Evolutionary conservation across 805 yeast species (phyloP).

Genomic region (Hanseniaspora lindneri): DNA sequence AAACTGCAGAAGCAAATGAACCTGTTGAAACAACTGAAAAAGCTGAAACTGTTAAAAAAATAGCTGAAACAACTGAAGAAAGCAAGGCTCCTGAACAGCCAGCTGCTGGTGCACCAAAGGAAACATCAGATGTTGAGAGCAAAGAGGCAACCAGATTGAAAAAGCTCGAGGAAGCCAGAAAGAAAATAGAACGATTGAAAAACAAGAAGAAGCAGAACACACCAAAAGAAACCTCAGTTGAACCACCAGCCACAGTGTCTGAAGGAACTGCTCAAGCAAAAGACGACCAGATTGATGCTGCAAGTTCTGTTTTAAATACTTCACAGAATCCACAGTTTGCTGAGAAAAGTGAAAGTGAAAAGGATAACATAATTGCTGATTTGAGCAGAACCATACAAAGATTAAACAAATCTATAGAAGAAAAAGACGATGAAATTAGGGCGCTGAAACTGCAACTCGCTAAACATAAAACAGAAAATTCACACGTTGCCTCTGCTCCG

Average conservation of each 20-base stretch:
- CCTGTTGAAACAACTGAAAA: neutral
- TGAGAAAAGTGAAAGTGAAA: conserved; percentile 31
- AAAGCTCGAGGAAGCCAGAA: conserved; percentile 62
- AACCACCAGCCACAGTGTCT: neutral
- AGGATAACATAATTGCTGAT: conserved; percentile 28
- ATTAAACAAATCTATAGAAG: conserved; percentile 28
- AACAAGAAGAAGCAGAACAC: conserved; percentile 42
- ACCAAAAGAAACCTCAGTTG: conserved; percentile 21
- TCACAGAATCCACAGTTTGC: too few relatives aligned
- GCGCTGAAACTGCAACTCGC: conserved; percentile 23
- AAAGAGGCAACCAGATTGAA: conserved; percentile 39
- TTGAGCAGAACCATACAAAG: conserved; percentile 28
- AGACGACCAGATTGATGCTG: too few relatives aligned
- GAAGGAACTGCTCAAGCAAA: too few relatives aligned
- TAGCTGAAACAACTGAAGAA: conserved; percentile 21
- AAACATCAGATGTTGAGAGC: neutral
- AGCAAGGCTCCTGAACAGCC: neutral
- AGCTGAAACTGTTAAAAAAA: neutral
- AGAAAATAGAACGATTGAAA: conserved; percentile 59
- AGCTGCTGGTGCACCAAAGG: neutral
- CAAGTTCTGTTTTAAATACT: too few relatives aligned
- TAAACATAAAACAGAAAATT: conserved; percentile 19
- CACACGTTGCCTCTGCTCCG: conserved; percentile 17
- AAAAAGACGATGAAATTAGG: conserved; percentile 30
- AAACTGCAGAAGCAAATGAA: neutral